Percentiles rank a stretch among this genome's conserved stretches.
phyloP scores from a whole-genome alignment of 129 eudicot genomes.

The Smallanthus sonchifolius region DNA sequence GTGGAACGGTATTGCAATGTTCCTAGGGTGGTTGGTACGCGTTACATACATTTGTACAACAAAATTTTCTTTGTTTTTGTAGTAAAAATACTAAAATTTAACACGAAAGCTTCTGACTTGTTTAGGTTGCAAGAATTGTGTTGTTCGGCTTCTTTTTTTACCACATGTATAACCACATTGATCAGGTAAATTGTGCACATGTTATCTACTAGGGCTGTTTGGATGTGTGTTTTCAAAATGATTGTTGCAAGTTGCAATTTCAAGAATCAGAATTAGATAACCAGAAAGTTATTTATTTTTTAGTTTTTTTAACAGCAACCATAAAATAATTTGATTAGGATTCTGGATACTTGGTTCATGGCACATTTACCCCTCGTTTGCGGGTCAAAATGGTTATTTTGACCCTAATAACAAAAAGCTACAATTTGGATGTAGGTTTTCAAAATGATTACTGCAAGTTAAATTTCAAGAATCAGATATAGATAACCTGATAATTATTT shows the following conservation, averaged over 20 bases:
- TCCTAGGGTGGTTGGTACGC: conserved; percentile 90
- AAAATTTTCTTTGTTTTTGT: neutral
- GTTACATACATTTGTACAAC: neutral
- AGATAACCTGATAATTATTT: neutral
- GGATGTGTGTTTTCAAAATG: neutral
- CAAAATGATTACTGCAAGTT: neutral
- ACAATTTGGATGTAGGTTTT: neutral
- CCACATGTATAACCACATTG: conserved; percentile 64
- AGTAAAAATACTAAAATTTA: neutral
- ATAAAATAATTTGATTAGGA: no score
- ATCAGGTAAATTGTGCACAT: conserved; percentile 41
- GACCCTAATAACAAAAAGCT: no score
- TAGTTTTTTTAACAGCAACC: no score
- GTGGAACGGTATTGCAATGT: conserved; percentile 74
- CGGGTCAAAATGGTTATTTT: no score
- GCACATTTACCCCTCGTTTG: no score
- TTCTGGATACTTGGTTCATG: no score
- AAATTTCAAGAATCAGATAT: neutral
- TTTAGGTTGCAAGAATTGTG: conserved; percentile 73
- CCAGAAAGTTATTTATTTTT: no score
- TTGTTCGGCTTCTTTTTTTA: conserved; percentile 62
- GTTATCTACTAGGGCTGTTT: neutral
- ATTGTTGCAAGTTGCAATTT: neutral
- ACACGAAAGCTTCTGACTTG: conserved; percentile 15
- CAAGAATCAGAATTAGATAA: neutral